phyloP scores from a whole-genome alignment of 257 asterid species.

The Nemophila menziesii region DNA sequence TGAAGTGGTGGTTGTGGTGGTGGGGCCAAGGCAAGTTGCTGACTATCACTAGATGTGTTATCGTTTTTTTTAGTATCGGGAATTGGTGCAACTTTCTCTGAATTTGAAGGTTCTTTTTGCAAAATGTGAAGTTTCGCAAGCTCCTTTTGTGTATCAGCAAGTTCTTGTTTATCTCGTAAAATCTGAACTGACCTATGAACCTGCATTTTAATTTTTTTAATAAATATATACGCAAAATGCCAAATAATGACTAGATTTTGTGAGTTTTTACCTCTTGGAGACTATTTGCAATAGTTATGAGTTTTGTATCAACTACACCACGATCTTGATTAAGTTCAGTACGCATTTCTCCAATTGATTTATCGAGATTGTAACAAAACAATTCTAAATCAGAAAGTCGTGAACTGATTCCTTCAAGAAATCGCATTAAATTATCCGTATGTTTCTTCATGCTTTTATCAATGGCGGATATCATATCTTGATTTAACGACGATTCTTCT shows the following conservation, averaged over 20 bases:
- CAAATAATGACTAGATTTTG: not conserved
- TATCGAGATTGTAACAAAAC: constrained; percentile 81
- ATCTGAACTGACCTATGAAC: constrained; percentile 16
- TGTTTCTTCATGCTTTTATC: constrained; percentile 76
- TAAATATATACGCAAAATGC: not conserved
- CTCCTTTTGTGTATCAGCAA: constrained; percentile 18
- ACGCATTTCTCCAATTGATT: constrained; percentile 85
- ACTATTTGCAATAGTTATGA: constrained; percentile 73
- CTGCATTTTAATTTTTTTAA: constrained; percentile 2
- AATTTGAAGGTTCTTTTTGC: constrained; percentile 10
- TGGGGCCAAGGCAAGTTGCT: constrained; percentile 76
- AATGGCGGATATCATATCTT: constrained; percentile 49
- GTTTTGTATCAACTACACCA: constrained; percentile 62
- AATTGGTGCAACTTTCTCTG: constrained; percentile 12
- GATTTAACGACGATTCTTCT: constrained; percentile 68
- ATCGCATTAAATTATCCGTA: constrained; percentile 80
- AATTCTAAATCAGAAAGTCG: constrained; percentile 82
- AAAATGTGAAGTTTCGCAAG: constrained; percentile 26
- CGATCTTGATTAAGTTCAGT: constrained; percentile 66
- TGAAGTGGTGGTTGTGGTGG: constrained; percentile 64
- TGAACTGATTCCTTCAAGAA: constrained; percentile 90
- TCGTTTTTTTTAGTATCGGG: constrained; percentile 47
- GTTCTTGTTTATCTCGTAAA: constrained; percentile 16
- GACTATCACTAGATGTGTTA: constrained; percentile 34
- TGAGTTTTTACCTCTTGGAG: constrained; percentile 60